Percentiles rank a stretch among this genome's conserved stretches.
These are phyloP conservation scores for Dactylellina drechsleri DNA, from an alignment of 2,329 filamentous ascomycete species.

Conservation along the genomic window DNA sequence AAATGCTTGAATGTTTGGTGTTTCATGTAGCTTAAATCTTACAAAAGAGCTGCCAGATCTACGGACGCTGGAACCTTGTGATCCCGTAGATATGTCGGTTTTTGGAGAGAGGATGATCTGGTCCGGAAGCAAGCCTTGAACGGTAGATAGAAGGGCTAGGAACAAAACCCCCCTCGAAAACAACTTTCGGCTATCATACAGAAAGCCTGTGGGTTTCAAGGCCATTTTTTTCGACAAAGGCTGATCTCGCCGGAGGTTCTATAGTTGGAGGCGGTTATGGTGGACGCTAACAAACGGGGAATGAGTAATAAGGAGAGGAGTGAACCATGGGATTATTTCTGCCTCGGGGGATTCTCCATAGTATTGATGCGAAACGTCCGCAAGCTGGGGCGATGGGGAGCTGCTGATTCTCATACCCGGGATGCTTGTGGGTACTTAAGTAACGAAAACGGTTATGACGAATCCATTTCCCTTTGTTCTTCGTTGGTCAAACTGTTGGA, in stretches of 20 bases:
- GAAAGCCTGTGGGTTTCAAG: not conserved
- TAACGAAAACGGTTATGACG: too few relatives aligned
- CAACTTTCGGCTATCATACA: conserved; percentile 37
- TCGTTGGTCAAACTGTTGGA: too few relatives aligned
- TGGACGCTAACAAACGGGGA: too few relatives aligned
- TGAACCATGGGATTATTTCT: too few relatives aligned
- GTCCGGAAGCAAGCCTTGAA: conserved; percentile 7
- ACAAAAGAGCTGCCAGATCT: conserved; percentile 22
- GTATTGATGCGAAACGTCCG: not conserved
- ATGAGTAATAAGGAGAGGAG: too few relatives aligned
- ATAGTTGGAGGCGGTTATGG: too few relatives aligned
- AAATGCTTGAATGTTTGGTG: not conserved
- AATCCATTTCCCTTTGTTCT: too few relatives aligned
- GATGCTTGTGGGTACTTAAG: too few relatives aligned
- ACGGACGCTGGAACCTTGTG: not conserved
- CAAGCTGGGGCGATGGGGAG: conserved; percentile 1
- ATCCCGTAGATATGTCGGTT: not conserved
- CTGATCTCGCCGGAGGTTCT: too few relatives aligned
- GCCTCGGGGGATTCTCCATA: not conserved
- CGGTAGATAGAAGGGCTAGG: conserved; percentile 9
- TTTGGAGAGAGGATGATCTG: conserved; percentile 26
- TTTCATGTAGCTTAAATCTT: conserved; percentile 1
- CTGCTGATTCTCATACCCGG: too few relatives aligned
- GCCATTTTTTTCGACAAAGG: too few relatives aligned
- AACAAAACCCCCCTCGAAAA: conserved; percentile 20